Evolutionary conservation across 176 grass and related monocot genomes (phyloP).

Genomic region (Pontederia crassipes): DNA sequence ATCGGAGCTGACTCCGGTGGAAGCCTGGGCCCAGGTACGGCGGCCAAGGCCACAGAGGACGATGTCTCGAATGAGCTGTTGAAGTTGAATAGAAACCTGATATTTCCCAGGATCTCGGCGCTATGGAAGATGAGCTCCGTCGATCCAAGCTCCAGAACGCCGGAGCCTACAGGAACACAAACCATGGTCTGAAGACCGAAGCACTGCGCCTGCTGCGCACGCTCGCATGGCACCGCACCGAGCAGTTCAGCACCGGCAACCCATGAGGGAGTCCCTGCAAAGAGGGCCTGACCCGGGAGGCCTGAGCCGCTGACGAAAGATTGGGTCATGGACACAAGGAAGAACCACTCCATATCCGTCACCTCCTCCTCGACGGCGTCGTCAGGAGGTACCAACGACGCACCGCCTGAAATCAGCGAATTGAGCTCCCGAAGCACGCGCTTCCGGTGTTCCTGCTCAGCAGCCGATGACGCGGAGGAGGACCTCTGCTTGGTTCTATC

Average conservation of each 20-base stretch:
- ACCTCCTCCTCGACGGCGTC: constrained; percentile 91
- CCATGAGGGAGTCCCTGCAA: constrained; percentile 40
- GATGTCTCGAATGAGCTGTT: constrained; percentile 14
- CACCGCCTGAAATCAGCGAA: constrained; percentile 53
- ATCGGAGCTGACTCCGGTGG: constrained; percentile 3
- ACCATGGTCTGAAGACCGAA: constrained; percentile 90
- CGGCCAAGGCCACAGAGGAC: constrained; percentile 5
- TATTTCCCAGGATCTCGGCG: constrained; percentile 39
- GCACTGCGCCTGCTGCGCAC: constrained; percentile 51
- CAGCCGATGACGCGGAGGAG: constrained; percentile 24
- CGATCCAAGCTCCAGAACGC: constrained; percentile 86
- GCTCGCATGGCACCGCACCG: constrained; percentile 37
- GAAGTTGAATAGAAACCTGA: constrained; percentile 57
- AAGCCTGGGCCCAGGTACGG: neutral
- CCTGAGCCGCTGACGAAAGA: constrained; percentile 41
- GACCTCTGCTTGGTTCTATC: constrained; percentile 48
- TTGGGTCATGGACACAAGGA: constrained; percentile 98
- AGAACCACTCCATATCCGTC: constrained; percentile 94
- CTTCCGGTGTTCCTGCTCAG: constrained; percentile 88
- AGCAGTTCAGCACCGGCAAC: constrained; percentile 36
- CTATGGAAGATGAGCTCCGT: constrained; percentile 60
- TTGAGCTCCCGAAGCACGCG: constrained; percentile 75
- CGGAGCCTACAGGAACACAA: constrained; percentile 59
- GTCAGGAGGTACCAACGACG: constrained; percentile 18
- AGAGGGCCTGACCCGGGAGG: constrained; percentile 53